These are phyloP conservation scores for Tulasnella calospora DNA, from an alignment of 768 basidiomycete species.

Conservation along the genomic window DNA sequence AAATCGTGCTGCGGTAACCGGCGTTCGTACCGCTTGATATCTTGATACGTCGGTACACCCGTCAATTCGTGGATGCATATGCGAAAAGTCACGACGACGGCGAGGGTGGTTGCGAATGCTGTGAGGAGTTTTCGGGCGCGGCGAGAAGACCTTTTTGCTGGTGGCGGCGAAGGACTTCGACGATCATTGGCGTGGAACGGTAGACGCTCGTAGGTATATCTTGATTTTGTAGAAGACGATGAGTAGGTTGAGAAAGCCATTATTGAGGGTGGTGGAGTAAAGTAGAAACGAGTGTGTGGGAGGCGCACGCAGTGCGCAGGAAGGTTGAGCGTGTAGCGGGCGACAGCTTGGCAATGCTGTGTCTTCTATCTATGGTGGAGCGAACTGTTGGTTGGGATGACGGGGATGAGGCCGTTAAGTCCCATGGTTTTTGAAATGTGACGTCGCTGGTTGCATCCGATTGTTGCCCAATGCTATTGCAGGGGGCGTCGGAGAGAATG, in stretches of 20 bases:
- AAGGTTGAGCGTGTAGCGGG: neutral
- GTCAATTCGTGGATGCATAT: neutral
- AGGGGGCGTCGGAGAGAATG: neutral
- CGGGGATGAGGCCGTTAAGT: neutral
- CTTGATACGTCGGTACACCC: slow-evolving; percentile 39
- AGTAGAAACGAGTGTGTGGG: neutral
- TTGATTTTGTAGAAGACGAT: neutral
- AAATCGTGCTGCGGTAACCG: slow-evolving; percentile 23
- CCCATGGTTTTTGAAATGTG: neutral
- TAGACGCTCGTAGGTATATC: neutral
- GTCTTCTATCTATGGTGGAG: neutral
- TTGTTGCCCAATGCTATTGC: neutral
- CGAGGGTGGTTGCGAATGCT: neutral
- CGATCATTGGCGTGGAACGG: neutral
- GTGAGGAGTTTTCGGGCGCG: neutral
- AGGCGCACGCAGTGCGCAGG: neutral
- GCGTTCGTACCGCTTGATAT: slow-evolving; percentile 44
- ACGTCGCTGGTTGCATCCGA: neutral
- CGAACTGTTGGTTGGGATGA: neutral
- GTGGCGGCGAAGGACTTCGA: neutral
- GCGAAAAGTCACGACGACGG: neutral
- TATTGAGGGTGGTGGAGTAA: neutral
- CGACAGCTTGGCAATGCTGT: neutral
- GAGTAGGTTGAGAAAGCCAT: neutral
- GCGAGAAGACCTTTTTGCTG: neutral